Evolutionary conservation across 208 protist genomes (phyloP).

Genomic region (Crithidia acanthocephali): DNA sequence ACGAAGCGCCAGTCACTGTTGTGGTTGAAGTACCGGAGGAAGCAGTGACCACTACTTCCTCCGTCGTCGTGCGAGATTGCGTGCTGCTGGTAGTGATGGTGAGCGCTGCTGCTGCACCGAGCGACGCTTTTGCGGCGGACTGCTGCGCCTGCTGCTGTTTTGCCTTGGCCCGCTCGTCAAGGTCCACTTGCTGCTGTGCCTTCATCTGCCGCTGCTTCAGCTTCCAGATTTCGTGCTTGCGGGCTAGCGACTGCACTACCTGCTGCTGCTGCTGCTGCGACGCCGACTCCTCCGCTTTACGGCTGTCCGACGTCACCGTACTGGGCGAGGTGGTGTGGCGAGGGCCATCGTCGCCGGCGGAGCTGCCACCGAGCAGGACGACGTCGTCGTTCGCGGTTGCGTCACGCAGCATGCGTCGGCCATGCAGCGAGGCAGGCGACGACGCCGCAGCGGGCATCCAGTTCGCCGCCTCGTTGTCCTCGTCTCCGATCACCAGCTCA

Average conservation of each 20-base stretch:
- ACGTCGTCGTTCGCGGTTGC: conserved; percentile 26
- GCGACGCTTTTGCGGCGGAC: not conserved
- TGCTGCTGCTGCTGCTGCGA: conserved; percentile 30
- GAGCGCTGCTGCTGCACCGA: not conserved
- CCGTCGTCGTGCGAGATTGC: not conserved
- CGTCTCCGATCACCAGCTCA: conserved; percentile 76
- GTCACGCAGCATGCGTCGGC: conserved; percentile 28
- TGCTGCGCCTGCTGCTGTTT: conserved; percentile 13
- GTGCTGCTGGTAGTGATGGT: not conserved
- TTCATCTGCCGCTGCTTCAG: conserved; percentile 63
- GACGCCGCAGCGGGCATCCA: conserved; percentile 36
- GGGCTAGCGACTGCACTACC: conserved; percentile 40
- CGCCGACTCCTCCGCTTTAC: conserved; percentile 2
- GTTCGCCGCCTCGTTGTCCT: conserved; percentile 46
- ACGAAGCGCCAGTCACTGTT: not conserved
- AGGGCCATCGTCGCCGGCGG: conserved; percentile 23
- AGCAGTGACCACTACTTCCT: not conserved
- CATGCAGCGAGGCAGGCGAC: conserved; percentile 25
- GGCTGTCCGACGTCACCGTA: not conserved
- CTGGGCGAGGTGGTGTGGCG: conserved; percentile 5
- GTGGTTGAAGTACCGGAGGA: not conserved
- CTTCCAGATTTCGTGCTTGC: conserved; percentile 87
- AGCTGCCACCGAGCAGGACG: conserved; percentile 20
- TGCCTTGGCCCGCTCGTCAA: conserved; percentile 26
- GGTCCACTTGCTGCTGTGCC: conserved; percentile 43